These are phyloP conservation scores for Daphne laureola DNA, from an alignment of 441 rosid genomes.

Conservation along the genomic window DNA sequence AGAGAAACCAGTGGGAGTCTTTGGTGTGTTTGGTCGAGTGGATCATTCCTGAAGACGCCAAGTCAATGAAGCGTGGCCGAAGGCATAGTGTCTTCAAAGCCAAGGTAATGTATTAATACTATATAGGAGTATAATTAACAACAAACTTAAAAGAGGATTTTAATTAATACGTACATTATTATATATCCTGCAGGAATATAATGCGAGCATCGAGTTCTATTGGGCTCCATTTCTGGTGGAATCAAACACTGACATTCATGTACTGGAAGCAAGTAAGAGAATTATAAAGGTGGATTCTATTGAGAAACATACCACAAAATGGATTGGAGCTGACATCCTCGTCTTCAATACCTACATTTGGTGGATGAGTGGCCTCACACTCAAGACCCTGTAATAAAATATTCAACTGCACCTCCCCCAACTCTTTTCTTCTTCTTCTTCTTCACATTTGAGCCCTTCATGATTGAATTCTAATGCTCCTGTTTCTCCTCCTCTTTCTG, in stretches of 20 bases:
- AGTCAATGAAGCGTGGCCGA: conserved; percentile 46
- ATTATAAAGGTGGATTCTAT: conserved; percentile 72
- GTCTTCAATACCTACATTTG: conserved; percentile 83
- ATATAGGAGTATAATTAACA: neutral
- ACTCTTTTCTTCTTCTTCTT: neutral
- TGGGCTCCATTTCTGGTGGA: conserved; percentile 87
- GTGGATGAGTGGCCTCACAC: conserved; percentile 87
- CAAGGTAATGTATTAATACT: no score
- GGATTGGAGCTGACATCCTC: conserved; percentile 72
- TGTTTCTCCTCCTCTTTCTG: neutral
- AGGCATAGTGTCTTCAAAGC: conserved; percentile 55
- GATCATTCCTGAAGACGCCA: conserved; percentile 54
- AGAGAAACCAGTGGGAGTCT: conserved; percentile 90
- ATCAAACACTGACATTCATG: conserved; percentile 53
- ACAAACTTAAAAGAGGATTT: no score
- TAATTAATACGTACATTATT: no score
- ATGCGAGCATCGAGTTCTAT: conserved; percentile 64
- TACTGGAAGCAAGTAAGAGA: conserved; percentile 57
- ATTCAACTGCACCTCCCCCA: conserved; percentile 2
- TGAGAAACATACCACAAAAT: conserved; percentile 47
- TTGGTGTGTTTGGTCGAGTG: conserved; percentile 79
- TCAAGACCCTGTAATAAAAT: conserved; percentile 59
- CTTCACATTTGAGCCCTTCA: neutral
- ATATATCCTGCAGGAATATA: conserved; percentile 45
- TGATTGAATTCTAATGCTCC: neutral